Percentiles rank a stretch among this genome's conserved stretches.
phyloP scores from a whole-genome alignment of 495 filamentous ascomycete genomes.

The Astrocystis sublimbata region DNA sequence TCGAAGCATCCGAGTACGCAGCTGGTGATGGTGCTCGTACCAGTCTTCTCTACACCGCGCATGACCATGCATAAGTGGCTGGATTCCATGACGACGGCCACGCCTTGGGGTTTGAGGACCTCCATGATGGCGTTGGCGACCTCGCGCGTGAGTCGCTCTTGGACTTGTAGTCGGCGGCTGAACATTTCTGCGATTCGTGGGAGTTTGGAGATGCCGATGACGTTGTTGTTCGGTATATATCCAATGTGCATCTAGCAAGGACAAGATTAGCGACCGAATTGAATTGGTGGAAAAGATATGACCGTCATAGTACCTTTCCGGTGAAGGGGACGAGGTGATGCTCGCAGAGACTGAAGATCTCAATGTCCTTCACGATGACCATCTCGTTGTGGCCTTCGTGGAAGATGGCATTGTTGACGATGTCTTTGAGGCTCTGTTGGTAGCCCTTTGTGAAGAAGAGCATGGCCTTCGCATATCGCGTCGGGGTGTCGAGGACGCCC shows the following conservation, averaged over 20 bases:
- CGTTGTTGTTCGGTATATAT: conserved; percentile 83
- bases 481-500: conserved; percentile 82
- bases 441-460: conserved; percentile 99
- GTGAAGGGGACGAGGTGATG: conserved; percentile 97
- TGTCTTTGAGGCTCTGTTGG: conserved; percentile 89
- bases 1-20: conserved; percentile 95
- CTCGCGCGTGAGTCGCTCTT: conserved; percentile 94
- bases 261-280: background rate
- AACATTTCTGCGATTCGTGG: conserved; percentile 98
- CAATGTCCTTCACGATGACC: conserved; percentile 97
- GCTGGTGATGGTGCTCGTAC: conserved; percentile 85
- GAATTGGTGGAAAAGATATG: conserved; percentile 9
- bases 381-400: conserved; percentile 96
- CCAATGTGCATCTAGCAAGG: conserved; percentile 87
- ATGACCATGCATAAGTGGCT: conserved; percentile 99
- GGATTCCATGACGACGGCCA: conserved; percentile 96
- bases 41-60: conserved; percentile 89
- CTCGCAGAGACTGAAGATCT: conserved; percentile 93
- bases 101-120: conserved; percentile 88
- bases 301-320: conserved; percentile 79
- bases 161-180: conserved; percentile 85
- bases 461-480: conserved; percentile 94
- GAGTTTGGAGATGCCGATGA: conserved; percentile 93
- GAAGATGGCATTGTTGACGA: conserved; percentile 95
- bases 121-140: conserved; percentile 93